These are phyloP conservation scores for Aspergillus felis DNA, from an alignment of 2,329 filamentous ascomycete genomes.

Conservation along the genomic window DNA sequence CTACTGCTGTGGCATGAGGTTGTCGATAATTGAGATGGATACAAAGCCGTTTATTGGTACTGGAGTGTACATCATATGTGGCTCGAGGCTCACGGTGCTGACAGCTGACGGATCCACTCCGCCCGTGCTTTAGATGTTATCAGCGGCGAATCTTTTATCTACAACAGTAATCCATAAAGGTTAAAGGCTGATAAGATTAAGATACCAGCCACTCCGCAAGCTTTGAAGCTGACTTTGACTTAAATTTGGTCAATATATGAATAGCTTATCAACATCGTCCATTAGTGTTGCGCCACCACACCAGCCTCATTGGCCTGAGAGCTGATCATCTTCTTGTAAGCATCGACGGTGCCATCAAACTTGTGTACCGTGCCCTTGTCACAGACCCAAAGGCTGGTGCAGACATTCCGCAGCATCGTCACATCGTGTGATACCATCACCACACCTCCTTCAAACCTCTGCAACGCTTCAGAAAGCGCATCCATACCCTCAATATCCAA, in stretches of 20 bases:
- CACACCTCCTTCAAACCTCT: slow-evolving; percentile 87
- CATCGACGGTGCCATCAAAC: slow-evolving; percentile 90
- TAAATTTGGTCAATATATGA: slow-evolving; percentile 1
- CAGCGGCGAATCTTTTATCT: neutral
- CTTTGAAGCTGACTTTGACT: neutral
- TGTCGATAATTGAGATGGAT: neutral
- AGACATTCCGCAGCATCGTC: slow-evolving; percentile 96
- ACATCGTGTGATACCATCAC: slow-evolving; percentile 99
- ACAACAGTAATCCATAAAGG: neutral
- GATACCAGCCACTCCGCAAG: neutral
- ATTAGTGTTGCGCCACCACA: slow-evolving; percentile 54
- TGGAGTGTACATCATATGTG: neutral
- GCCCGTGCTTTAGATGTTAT: neutral
- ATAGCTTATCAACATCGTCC: slow-evolving; percentile 5
- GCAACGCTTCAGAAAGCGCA: slow-evolving; percentile 77
- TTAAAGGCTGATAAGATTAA: neutral
- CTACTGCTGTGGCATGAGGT: neutral
- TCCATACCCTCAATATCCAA: slow-evolving; percentile 99
- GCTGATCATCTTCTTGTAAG: slow-evolving; percentile 95
- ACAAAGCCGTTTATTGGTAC: neutral
- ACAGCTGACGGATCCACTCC: neutral
- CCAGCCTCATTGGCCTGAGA: slow-evolving; percentile 84
- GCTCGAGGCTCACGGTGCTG: neutral
- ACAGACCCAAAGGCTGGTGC: slow-evolving; percentile 92
- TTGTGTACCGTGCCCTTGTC: slow-evolving; percentile 92